Conservation (phyloP, 164 flowering plant species). For the Annona squamosa region DNA sequence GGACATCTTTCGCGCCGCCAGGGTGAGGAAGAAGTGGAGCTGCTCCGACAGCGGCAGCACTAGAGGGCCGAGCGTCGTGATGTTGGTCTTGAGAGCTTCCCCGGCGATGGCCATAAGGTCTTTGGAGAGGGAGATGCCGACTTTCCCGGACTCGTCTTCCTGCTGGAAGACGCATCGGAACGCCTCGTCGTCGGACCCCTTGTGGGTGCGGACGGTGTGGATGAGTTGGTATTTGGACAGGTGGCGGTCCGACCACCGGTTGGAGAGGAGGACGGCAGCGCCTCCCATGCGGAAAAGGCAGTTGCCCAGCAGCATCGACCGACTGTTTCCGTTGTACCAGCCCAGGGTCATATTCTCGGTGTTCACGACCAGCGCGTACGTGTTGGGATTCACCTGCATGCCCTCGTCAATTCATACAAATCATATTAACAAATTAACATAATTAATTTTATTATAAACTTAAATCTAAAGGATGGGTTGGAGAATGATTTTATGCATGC, state of each 20-base stretch:
- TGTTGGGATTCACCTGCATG: not conserved
- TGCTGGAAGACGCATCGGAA: slow-evolving; percentile 35
- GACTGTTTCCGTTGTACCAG: not conserved
- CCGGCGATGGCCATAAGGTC: no score
- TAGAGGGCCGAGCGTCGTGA: slow-evolving; percentile 70
- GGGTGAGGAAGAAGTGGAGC: slow-evolving; percentile 58
- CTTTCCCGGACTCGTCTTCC: slow-evolving; percentile 17
- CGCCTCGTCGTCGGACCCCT: slow-evolving; percentile 33
- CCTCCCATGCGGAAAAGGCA: slow-evolving; percentile 21
- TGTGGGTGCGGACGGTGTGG: slow-evolving; percentile 16
- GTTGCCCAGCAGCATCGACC: slow-evolving; percentile 7
- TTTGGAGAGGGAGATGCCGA: slow-evolving; percentile 8
- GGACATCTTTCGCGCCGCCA: slow-evolving; percentile 51
- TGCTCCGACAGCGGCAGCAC: slow-evolving; percentile 83
- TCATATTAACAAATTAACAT: no score
- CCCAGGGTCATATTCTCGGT: not conserved
- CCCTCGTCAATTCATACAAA: no score
- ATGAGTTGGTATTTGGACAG: slow-evolving; percentile 32
- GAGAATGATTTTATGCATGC: no score
- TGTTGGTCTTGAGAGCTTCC: no score
- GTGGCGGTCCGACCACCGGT: slow-evolving; percentile 19
- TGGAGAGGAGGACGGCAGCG: slow-evolving; percentile 35
- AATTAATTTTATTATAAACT: no score
- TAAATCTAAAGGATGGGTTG: no score
- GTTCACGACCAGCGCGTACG: not conserved